phyloP scores from a whole-genome alignment of 495 filamentous ascomycete genomes.

The Jackrogersella multiformis region DNA sequence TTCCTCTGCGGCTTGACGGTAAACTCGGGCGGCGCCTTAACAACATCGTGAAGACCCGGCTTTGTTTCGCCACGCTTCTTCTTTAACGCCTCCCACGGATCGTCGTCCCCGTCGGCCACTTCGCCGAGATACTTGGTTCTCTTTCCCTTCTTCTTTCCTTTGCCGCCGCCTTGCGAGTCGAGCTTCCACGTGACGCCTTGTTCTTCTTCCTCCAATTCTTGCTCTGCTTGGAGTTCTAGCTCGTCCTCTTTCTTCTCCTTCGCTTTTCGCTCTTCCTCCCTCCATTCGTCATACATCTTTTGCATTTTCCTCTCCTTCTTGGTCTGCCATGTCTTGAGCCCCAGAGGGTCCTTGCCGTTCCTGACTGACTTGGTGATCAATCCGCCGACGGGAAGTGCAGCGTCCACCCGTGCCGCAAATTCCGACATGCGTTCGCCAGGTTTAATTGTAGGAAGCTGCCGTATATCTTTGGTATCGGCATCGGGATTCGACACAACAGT shows the following conservation, averaged over 20 bases:
- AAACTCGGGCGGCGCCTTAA: constrained; percentile 80
- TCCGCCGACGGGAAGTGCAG: constrained; percentile 77
- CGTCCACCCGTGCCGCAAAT: constrained; percentile 86
- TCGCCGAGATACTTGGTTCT: constrained; percentile 54
- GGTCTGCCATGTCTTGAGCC: constrained; percentile 67
- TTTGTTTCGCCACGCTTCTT: constrained; percentile 66
- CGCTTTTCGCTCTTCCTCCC: constrained; percentile 67
- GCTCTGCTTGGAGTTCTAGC: constrained; percentile 70
- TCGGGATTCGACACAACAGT: constrained; percentile 1
- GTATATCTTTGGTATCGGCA: constrained; percentile 19
- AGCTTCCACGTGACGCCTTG: constrained; percentile 66
- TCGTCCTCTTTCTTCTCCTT: constrained; percentile 68
- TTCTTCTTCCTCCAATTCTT: constrained; percentile 68
- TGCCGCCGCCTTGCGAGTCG: constrained; percentile 48
- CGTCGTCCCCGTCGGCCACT: constrained; percentile 57
- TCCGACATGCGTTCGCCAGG: constrained; percentile 85
- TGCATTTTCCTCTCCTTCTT: constrained; percentile 86
- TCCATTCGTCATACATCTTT: constrained; percentile 82
- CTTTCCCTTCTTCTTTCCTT: constrained; percentile 65
- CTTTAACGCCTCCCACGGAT: constrained; percentile 83
- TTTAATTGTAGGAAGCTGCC: constrained; percentile 69
- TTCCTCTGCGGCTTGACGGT: constrained; percentile 70
- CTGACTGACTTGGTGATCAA: constrained; percentile 64
- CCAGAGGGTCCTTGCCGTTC: constrained; percentile 61
- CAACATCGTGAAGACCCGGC: constrained; percentile 78